Evolutionary conservation across 225 moss, liverwort and hornwort genomes (phyloP).

Genomic region (Ulota crispa): DNA sequence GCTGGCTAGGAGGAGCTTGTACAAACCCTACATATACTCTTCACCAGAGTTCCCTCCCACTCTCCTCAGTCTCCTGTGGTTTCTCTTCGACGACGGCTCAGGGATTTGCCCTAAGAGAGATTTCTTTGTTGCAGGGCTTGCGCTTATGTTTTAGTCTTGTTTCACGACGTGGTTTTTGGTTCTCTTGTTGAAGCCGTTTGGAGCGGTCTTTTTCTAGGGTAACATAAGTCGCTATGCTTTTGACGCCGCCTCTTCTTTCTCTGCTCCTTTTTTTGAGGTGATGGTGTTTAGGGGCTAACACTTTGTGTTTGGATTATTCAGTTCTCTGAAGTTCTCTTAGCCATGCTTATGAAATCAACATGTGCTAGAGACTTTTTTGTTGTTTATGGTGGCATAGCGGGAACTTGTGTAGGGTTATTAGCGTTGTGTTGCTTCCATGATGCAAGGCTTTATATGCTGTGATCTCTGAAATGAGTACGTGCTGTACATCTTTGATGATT

Average conservation of each 20-base stretch:
- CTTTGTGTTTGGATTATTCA: background rate
- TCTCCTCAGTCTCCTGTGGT: too few species aligned
- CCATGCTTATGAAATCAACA: background rate
- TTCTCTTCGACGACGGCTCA: too few species aligned
- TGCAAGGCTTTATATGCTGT: too few species aligned
- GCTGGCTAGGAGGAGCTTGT: background rate
- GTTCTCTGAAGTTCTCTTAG: background rate
- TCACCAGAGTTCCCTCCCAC: too few species aligned
- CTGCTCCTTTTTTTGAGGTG: background rate
- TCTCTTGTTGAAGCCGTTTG: background rate
- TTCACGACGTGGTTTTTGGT: background rate
- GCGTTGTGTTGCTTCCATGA: too few species aligned
- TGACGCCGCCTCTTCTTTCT: background rate
- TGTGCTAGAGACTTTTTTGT: background rate
- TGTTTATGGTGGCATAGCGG: background rate
- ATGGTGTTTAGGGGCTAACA: background rate
- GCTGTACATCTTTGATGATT: too few species aligned
- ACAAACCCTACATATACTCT: background rate
- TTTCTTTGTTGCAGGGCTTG: background rate
- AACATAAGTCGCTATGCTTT: background rate
- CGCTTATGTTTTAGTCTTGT: background rate
- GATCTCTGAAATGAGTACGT: too few species aligned
- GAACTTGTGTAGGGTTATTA: background rate
- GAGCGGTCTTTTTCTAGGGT: background rate
- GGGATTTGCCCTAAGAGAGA: background rate